A percentile compares a stretch with the other conserved stretches of the same genome.
phyloP scores from a whole-genome alignment of 2,329 filamentous ascomycete genomes.

The Dryadomyces quercivorus region DNA sequence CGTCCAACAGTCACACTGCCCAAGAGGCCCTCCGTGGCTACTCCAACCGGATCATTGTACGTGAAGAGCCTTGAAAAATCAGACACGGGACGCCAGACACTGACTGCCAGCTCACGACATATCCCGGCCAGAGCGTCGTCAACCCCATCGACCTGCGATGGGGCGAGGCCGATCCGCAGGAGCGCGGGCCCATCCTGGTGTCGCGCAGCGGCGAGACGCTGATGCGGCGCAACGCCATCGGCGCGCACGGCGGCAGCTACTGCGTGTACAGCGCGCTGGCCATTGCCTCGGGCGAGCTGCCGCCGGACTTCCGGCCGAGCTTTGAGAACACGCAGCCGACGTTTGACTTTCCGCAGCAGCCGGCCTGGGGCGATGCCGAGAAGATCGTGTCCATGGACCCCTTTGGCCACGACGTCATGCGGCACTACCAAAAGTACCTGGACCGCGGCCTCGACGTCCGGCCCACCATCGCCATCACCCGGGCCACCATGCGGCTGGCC shows the following conservation, averaged over 20 bases:
- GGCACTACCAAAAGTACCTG: constrained; percentile 2
- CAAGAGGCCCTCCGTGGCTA: neutral
- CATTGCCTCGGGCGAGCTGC: constrained; percentile 4
- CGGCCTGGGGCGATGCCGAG: constrained; percentile 1
- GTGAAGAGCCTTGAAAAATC: neutral
- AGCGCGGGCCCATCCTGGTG: constrained; percentile 3
- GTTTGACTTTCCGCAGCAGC: constrained; percentile 4
- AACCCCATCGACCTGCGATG: constrained; percentile 4
- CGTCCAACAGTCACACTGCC: neutral
- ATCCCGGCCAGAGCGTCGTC: constrained; percentile 6
- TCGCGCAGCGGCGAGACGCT: constrained; percentile 5
- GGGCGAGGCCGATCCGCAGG: constrained; percentile 3
- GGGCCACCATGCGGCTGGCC: constrained; percentile 4
- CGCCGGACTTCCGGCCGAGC: constrained; percentile 4
- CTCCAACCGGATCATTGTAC: constrained; percentile 2
- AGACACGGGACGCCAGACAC: neutral
- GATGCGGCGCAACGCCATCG: constrained; percentile 5
- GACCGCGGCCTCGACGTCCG: constrained; percentile 4
- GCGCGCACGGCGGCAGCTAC: constrained; percentile 6
- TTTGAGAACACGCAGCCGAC: constrained; percentile 7
- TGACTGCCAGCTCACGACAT: constrained; percentile 4
- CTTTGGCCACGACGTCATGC: constrained; percentile 4
- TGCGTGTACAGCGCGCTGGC: constrained; percentile 6
- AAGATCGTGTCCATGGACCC: constrained; percentile 6
- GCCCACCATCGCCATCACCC: constrained; percentile 5